Base-by-base conservation (phyloP, 2,329 filamentous ascomycete species). In the Ceratocystis huliohia region DNA sequence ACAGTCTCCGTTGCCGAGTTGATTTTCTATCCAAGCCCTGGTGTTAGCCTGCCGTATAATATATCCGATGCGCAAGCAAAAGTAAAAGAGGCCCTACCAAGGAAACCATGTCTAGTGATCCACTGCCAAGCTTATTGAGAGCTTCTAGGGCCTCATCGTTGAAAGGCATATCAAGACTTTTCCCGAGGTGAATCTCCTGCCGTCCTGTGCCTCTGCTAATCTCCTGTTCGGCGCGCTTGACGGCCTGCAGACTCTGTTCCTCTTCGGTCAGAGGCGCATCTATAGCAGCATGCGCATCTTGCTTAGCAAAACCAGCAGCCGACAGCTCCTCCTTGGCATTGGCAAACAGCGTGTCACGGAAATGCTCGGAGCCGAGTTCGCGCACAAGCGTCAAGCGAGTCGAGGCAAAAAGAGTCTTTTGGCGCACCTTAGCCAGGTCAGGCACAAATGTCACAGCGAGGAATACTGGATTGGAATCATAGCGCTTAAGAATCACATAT, bases 351-450 rank as follows among this genome's bases (percentile, higher is more conserved):
- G 84, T 88, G 74, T 92, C 88, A 64, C 86, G 79, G 76, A 94
- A 93, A 72, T 90, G 82, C 74, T 94, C 89, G 65, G 84, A 83
- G 59, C 90, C 89, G 8, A 94, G 80, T 76, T 93, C 88, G 53
- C 89, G 83, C 63, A 87, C 82, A 1, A 94, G 80, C 0, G 88
- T 89, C 71, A 92, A 79, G 8, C 88, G 83, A 33, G 89, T 92
- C 28, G 85, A 84, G 5, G 89, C 89, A 74, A 93, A 92, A 25
- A 94, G 82, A 87, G 90, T 94, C 80, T 94, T 94, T 74, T 91
- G 87, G 48, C 89, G 85, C 66, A 94, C 89, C 33, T 87, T 88
- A 48, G 89, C 89, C 0, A 83, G 74, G 75, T 93, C 88, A 30
- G 89, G 90, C 5, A 94, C 85, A 74, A 91, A 94, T 45, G 88